Evolutionary conservation across 495 filamentous ascomycete species (phyloP).

Genomic region (Cairneyella variabilis): DNA sequence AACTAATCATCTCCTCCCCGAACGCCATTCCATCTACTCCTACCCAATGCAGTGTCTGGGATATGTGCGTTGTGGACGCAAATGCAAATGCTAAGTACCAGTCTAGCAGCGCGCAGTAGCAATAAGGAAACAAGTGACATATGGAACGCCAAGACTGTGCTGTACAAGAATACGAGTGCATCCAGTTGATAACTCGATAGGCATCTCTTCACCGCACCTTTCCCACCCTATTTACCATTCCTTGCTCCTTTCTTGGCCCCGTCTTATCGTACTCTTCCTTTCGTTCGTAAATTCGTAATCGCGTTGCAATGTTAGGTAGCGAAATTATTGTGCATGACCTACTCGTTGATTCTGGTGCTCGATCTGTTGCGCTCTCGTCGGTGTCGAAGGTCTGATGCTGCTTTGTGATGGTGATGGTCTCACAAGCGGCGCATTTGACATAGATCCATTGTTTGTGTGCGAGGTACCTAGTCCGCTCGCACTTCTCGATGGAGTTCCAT

Average conservation of each 20-base stretch:
- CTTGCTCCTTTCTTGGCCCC: too few species aligned
- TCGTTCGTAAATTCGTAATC: slow-evolving; percentile 17
- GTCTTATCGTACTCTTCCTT: too few species aligned
- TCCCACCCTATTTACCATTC: background rate
- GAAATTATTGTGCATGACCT: slow-evolving; percentile 5
- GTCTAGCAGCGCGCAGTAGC: background rate
- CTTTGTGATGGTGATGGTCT: slow-evolving; percentile 17
- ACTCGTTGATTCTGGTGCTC: slow-evolving; percentile 14
- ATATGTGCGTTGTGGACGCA: too few species aligned
- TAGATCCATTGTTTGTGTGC: slow-evolving; percentile 18
- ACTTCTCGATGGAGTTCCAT: slow-evolving; percentile 9
- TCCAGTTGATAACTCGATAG: background rate
- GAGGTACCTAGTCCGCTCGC: slow-evolving; percentile 11
- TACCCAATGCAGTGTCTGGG: too few species aligned
- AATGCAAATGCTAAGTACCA: slow-evolving; percentile 11
- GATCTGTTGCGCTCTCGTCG: slow-evolving; percentile 17
- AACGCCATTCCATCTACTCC: too few species aligned
- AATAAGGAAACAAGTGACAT: slow-evolving; percentile 6
- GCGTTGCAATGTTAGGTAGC: background rate
- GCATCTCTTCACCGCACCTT: background rate
- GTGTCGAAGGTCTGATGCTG: slow-evolving; percentile 24
- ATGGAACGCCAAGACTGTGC: slow-evolving; percentile 16
- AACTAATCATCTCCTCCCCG: too few species aligned
- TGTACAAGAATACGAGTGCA: too few species aligned
- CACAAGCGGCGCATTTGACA: slow-evolving; percentile 19